phyloP scores from a whole-genome alignment of 2,329 filamentous ascomycete species.

The Cylindrodendrum hubeiense region DNA sequence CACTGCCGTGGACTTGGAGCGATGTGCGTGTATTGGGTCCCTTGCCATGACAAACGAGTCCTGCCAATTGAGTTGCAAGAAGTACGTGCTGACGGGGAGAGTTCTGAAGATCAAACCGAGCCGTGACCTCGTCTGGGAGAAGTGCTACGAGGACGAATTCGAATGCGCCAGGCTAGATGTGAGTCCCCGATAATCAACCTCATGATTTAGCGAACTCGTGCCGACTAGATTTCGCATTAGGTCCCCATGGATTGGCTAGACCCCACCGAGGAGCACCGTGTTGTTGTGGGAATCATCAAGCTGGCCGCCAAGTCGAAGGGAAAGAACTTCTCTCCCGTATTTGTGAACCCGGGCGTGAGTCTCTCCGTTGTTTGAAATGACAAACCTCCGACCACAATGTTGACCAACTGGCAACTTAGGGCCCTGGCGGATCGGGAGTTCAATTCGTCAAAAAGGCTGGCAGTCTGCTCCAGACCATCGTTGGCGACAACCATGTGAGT shows the following conservation, averaged over 20 bases:
- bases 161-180: slow-evolving; percentile 52
- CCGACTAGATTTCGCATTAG: slow-evolving; percentile 31
- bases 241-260: slow-evolving; percentile 53
- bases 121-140: slow-evolving; percentile 45
- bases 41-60: not conserved
- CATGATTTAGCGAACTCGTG: not conserved
- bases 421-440: slow-evolving; percentile 63
- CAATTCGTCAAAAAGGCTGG: slow-evolving; percentile 49
- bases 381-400: not conserved
- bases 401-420: slow-evolving; percentile 42
- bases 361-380: no score
- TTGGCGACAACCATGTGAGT: slow-evolving; percentile 60
- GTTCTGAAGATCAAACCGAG: slow-evolving; percentile 52
- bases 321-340: slow-evolving; percentile 46
- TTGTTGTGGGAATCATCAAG: slow-evolving; percentile 49
- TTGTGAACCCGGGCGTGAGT: slow-evolving; percentile 52
- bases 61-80: not conserved
- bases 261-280: slow-evolving; percentile 42
- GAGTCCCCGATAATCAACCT: slow-evolving; percentile 6
- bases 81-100: not conserved
- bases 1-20: slow-evolving; percentile 43
- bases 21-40: slow-evolving; percentile 29
- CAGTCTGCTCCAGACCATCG: slow-evolving; percentile 55
- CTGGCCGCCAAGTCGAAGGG: slow-evolving; percentile 47
- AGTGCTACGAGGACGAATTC: slow-evolving; percentile 46